Evolutionary conservation across 1,284 basidiomycete genomes (phyloP).

Genomic region (Irpex lacteus): DNA sequence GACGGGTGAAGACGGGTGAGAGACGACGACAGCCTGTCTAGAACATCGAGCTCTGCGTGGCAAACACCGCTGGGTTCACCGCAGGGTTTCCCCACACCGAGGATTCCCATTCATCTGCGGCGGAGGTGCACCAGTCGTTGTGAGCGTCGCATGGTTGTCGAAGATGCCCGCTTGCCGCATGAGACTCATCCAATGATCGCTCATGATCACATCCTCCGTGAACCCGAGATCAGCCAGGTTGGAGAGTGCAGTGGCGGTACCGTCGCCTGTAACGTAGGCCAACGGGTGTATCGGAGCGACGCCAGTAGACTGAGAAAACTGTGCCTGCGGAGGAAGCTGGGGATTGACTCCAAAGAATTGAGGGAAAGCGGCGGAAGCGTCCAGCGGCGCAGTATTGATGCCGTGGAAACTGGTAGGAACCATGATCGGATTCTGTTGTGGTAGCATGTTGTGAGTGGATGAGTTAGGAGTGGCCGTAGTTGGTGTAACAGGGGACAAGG

Average conservation of each 20-base stretch:
- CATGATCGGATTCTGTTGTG: neutral
- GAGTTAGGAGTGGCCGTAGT: neutral
- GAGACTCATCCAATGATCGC: constrained; percentile 31
- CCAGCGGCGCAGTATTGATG: neutral
- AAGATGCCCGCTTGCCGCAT: constrained; percentile 31
- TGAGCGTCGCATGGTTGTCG: constrained; percentile 9
- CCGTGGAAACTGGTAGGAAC: neutral
- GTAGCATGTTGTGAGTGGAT: neutral
- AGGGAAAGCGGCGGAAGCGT: neutral
- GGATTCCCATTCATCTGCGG: neutral
- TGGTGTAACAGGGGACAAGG: constrained; percentile 4
- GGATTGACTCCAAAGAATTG: neutral
- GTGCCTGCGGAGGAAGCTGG: neutral
- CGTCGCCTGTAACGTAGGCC: constrained; percentile 5
- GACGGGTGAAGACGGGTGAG: neutral
- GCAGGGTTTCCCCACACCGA: too few species aligned
- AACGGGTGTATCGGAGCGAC: neutral
- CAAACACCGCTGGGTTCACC: neutral
- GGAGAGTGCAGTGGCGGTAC: constrained; percentile 2
- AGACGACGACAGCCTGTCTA: neutral
- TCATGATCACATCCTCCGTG: constrained; percentile 21
- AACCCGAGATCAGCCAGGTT: constrained; percentile 14
- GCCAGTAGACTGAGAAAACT: neutral
- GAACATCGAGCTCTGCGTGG: neutral
- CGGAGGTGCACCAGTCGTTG: neutral